Evolutionary conservation across 2,329 filamentous ascomycete genomes (phyloP).

Genomic region (Capronia americana): DNA sequence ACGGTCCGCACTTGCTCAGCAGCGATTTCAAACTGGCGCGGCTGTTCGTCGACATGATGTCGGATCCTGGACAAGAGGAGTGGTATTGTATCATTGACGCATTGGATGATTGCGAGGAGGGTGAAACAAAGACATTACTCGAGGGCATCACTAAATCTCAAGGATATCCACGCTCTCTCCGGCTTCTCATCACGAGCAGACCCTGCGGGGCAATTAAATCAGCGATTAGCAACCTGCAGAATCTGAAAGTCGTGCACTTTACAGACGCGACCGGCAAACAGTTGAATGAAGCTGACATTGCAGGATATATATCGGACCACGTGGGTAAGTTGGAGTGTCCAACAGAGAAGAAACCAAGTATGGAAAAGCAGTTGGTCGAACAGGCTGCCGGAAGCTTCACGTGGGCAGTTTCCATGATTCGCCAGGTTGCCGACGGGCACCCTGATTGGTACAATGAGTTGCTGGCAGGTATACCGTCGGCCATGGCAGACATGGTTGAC

Average conservation of each 20-base stretch:
- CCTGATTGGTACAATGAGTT: background rate
- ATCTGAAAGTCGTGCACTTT: background rate
- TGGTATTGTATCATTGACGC: conserved; percentile 8
- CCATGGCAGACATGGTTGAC: background rate
- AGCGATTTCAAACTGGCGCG: background rate
- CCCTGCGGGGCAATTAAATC: background rate
- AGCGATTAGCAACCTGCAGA: background rate
- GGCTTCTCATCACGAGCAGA: conserved; percentile 5
- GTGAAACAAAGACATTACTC: background rate
- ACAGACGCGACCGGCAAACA: background rate
- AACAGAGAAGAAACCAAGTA: background rate
- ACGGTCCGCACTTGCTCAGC: background rate
- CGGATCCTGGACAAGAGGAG: background rate
- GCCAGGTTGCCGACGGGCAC: background rate
- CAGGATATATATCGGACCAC: background rate
- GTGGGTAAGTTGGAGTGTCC: background rate
- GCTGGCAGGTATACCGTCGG: background rate
- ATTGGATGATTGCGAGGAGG: background rate
- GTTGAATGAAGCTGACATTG: conserved; percentile 9
- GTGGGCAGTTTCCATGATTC: background rate
- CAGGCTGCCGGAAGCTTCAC: background rate
- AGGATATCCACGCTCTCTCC: background rate
- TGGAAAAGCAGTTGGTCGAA: conserved; percentile 2
- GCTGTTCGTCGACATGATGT: background rate
- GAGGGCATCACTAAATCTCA: background rate